Evolutionary conservation across 2,329 filamentous ascomycete genomes (phyloP).

Genomic region (Sarocladium oryzae): DNA sequence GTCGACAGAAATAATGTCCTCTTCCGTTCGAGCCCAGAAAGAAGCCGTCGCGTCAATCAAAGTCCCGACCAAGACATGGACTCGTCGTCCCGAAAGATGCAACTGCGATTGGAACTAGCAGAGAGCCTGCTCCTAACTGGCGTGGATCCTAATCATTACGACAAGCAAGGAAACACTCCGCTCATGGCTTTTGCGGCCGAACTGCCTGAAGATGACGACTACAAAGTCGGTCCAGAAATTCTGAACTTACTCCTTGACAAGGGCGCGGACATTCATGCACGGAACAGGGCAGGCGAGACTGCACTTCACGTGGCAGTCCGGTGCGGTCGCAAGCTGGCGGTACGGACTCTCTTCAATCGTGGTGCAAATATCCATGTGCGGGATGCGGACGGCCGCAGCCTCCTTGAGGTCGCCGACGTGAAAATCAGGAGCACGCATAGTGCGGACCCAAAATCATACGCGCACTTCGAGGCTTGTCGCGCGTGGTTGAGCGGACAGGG

Average conservation of each 20-base stretch:
- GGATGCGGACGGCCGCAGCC: slow-evolving; percentile 35
- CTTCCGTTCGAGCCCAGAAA: neutral
- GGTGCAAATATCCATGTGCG: slow-evolving; percentile 42
- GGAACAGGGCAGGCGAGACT: slow-evolving; percentile 49
- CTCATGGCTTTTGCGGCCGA: slow-evolving; percentile 49
- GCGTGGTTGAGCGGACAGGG: slow-evolving; percentile 36
- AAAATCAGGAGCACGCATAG: slow-evolving; percentile 22
- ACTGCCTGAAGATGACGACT: slow-evolving; percentile 43
- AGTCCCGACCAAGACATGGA: slow-evolving; percentile 19
- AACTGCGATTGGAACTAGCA: slow-evolving; percentile 20
- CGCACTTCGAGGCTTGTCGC: slow-evolving; percentile 38
- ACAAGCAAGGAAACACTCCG: slow-evolving; percentile 44
- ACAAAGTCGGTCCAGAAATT: slow-evolving; percentile 39
- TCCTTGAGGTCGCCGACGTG: slow-evolving; percentile 39
- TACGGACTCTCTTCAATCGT: slow-evolving; percentile 37
- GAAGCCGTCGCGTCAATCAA: neutral
- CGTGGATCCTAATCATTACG: slow-evolving; percentile 47
- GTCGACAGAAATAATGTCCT: slow-evolving; percentile 23
- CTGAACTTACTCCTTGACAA: slow-evolving; percentile 34
- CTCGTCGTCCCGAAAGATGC: slow-evolving; percentile 25
- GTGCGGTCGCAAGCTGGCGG: slow-evolving; percentile 45
- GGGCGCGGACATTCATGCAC: slow-evolving; percentile 40
- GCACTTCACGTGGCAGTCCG: slow-evolving; percentile 48
- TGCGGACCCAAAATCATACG: slow-evolving; percentile 25
- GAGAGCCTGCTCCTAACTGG: slow-evolving; percentile 26